phyloP scores from a whole-genome alignment of 805 yeast genomes.

The Candida xiaguanensis region DNA sequence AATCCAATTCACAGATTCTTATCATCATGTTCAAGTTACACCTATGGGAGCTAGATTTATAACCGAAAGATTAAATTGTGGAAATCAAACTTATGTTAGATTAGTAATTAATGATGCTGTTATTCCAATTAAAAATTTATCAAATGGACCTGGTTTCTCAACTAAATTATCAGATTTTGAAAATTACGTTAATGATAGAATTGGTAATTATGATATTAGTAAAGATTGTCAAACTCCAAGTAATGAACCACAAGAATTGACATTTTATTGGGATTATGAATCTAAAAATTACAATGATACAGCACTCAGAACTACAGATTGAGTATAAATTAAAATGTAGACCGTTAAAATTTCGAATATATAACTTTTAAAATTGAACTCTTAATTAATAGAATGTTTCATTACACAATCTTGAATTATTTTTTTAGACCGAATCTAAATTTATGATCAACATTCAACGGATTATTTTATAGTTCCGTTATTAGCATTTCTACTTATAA shows the following conservation, averaged over 20 bases:
- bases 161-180: constrained; percentile 36
- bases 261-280: constrained; percentile 42
- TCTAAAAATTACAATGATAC: constrained; percentile 9
- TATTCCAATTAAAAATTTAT: constrained; percentile 30
- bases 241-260: constrained; percentile 22
- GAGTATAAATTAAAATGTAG: neutral
- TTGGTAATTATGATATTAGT: constrained; percentile 14
- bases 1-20: constrained; percentile 45
- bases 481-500: no score
- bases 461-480: no score
- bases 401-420: no score
- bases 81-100: constrained; percentile 29
- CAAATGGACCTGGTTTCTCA: constrained; percentile 41
- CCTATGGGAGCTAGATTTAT: constrained; percentile 41
- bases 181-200: constrained; percentile 24
- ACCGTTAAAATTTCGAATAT: neutral
- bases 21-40: constrained; percentile 36
- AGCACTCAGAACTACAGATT: constrained; percentile 7
- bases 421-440: no score
- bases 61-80: constrained; percentile 35
- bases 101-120: constrained; percentile 40
- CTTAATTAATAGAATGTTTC: no score
- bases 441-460: no score
- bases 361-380: no score
- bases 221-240: constrained; percentile 25